Evolutionary conservation across 2,329 filamentous ascomycete species (phyloP).

Genomic region (Aulographum hederae): DNA sequence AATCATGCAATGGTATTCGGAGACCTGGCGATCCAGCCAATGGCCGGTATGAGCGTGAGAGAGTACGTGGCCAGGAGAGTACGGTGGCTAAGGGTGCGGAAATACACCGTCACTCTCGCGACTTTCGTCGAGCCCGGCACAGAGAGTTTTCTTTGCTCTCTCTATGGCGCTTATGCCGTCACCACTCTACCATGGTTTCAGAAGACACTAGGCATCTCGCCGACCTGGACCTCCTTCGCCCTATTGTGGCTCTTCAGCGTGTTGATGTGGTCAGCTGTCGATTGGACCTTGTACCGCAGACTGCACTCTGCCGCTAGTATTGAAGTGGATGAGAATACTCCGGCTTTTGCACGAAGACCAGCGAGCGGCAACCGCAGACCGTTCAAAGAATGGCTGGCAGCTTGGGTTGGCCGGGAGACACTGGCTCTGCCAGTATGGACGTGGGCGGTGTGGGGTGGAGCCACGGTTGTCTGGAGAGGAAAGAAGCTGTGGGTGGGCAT

Average conservation of each 20-base stretch:
- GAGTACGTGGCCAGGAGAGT: conserved; percentile 69
- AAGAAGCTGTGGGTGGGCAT: conserved; percentile 63
- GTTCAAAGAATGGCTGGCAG: conserved; percentile 54
- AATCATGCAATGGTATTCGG: conserved; percentile 76
- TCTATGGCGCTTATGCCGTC: conserved; percentile 61
- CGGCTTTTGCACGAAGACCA: conserved; percentile 45
- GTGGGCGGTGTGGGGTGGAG: conserved; percentile 76
- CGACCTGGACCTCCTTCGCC: conserved; percentile 50
- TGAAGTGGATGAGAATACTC: conserved; percentile 53
- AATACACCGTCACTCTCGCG: conserved; percentile 79
- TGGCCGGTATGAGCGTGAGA: conserved; percentile 57
- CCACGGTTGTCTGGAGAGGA: conserved; percentile 75
- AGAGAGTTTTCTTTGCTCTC: conserved; percentile 68
- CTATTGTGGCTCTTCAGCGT: conserved; percentile 50
- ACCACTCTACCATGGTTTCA: conserved; percentile 54
- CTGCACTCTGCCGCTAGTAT: conserved; percentile 59
- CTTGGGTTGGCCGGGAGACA: conserved; percentile 71
- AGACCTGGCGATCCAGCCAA: conserved; percentile 79
- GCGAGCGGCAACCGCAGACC: conserved; percentile 29
- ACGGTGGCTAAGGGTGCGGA: conserved; percentile 81
- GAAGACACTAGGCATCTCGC: conserved; percentile 31
- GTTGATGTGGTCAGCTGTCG: conserved; percentile 51
- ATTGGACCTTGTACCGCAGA: conserved; percentile 54
- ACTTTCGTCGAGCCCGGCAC: conserved; percentile 87
- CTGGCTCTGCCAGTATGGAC: conserved; percentile 80